Conservation (phyloP, 2,329 filamentous ascomycete genomes). For the Neurospora sp. region DNA sequence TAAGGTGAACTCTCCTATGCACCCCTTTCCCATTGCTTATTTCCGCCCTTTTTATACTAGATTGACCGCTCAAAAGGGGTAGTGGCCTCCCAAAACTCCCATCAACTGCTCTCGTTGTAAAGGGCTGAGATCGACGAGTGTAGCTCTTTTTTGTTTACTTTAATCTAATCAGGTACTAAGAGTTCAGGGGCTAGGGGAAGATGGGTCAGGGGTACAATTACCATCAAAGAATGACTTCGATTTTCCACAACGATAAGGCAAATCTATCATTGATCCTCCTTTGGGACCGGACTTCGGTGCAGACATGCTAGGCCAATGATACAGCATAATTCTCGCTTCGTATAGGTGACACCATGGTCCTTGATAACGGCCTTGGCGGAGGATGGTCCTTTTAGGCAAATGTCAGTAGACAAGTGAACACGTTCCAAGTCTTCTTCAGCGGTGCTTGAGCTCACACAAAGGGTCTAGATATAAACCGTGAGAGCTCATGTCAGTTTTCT, state of each 20-base stretch:
- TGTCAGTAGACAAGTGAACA: background rate
- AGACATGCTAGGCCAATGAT: background rate
- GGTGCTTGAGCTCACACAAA: background rate
- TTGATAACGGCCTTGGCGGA: background rate
- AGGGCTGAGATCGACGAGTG: background rate
- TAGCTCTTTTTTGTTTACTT: background rate
- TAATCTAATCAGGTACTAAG: background rate
- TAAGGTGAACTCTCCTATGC: background rate
- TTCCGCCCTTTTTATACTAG: background rate
- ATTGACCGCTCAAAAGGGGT: background rate
- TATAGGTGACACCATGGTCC: background rate
- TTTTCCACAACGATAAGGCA: background rate
- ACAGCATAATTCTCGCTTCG: background rate
- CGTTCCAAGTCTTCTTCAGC: background rate
- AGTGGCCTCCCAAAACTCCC: background rate
- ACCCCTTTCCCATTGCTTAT: background rate
- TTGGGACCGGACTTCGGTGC: background rate
- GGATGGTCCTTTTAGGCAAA: background rate
- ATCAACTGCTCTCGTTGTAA: too few species aligned
- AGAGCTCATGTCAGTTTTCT: background rate
- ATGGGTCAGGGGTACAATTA: background rate
- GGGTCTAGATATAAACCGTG: too few species aligned
- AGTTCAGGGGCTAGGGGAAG: background rate
- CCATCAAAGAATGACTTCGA: background rate
- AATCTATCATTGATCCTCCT: background rate